Percentiles rank a stretch among this genome's conserved stretches.
Conservation (phyloP, 805 yeast species). For the Ascoidea rubescens region DNA sequence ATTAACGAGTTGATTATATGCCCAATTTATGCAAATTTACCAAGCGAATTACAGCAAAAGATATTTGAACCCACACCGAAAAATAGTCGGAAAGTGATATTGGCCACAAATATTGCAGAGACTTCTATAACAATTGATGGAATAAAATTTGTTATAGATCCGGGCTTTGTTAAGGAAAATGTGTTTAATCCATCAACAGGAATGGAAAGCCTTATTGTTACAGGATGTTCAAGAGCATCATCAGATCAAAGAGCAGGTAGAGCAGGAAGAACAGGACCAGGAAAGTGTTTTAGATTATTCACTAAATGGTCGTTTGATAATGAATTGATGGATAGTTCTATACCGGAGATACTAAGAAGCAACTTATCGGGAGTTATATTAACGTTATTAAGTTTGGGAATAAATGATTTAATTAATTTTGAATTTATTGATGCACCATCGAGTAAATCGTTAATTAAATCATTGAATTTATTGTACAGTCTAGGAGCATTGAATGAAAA, state of each 20-base stretch:
- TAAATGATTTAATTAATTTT: constrained; percentile 66
- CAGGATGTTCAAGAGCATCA: constrained; percentile 87
- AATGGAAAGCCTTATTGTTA: constrained; percentile 74
- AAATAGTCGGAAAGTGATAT: constrained; percentile 67
- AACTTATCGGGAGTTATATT: constrained; percentile 69
- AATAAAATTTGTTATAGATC: constrained; percentile 86
- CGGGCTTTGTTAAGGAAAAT: constrained; percentile 89
- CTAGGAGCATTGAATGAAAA: constrained; percentile 73
- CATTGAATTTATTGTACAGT: constrained; percentile 72
- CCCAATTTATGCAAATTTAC: constrained; percentile 86
- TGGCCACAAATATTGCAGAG: constrained; percentile 96
- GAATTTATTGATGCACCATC: constrained; percentile 91
- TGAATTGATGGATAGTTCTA: constrained; percentile 67
- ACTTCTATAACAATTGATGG: constrained; percentile 95
- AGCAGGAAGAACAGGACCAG: constrained; percentile 97
- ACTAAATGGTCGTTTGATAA: constrained; percentile 71
- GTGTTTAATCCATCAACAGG: constrained; percentile 79
- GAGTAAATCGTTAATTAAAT: constrained; percentile 51
- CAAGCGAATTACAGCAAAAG: constrained; percentile 65
- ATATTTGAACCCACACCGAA: constrained; percentile 84
- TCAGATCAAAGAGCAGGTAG: constrained; percentile 96
- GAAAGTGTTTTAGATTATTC: constrained; percentile 81
- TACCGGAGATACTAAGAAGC: constrained; percentile 85
- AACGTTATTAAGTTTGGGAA: constrained; percentile 68
- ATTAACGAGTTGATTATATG: constrained; percentile 55